Conservation (phyloP, 169 alveolate genomes). For the Plasmodium chabaudi region DNA sequence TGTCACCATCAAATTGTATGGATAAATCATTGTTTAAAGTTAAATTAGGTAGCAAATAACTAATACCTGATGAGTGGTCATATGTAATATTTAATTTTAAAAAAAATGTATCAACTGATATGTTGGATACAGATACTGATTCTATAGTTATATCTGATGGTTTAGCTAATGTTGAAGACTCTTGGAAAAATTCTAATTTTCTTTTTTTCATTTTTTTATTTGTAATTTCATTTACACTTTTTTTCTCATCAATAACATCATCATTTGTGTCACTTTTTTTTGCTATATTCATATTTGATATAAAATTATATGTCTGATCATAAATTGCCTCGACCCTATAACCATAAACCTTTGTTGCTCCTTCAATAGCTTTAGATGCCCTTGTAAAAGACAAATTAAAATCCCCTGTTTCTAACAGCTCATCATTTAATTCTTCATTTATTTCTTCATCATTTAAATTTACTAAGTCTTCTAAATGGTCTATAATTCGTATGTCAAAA, state of each 20-base stretch:
- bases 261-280: slow-evolving; percentile 59
- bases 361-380: slow-evolving; percentile 86
- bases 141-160: slow-evolving; percentile 68
- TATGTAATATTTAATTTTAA: slow-evolving; percentile 71
- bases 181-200: slow-evolving; percentile 62
- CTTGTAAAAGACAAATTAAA: slow-evolving; percentile 79
- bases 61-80: slow-evolving; percentile 47
- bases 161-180: slow-evolving; percentile 70
- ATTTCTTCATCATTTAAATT: slow-evolving; percentile 82
- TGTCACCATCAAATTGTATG: slow-evolving; percentile 76
- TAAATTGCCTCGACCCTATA: slow-evolving; percentile 87
- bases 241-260: slow-evolving; percentile 49
- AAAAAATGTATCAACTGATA: slow-evolving; percentile 71
- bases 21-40: slow-evolving; percentile 68
- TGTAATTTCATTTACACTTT: slow-evolving; percentile 24
- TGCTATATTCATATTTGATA: slow-evolving; percentile 82
- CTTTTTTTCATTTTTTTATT: slow-evolving; percentile 62
- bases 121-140: slow-evolving; percentile 42
- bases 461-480: slow-evolving; percentile 88
- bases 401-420: slow-evolving; percentile 70
- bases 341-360: slow-evolving; percentile 86
- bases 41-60: slow-evolving; percentile 61
- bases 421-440: slow-evolving; percentile 79
- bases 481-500: slow-evolving; percentile 88
- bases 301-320: slow-evolving; percentile 84